Evolutionary conservation across 805 yeast genomes (phyloP).

Genomic region (Candida takata): DNA sequence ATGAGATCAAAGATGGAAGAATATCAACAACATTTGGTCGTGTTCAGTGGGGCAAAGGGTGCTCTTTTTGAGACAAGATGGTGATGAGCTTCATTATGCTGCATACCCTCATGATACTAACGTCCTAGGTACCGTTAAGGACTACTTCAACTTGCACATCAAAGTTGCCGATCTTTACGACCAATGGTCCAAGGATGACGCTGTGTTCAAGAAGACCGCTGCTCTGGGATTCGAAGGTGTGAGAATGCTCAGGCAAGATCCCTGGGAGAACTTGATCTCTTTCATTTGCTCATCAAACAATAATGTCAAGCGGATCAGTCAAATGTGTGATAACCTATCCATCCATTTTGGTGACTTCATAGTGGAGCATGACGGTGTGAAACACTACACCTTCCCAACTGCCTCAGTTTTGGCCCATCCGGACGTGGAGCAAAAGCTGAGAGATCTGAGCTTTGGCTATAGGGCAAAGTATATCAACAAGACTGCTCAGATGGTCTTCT

Average conservation of each 20-base stretch:
- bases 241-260: conserved; percentile 85
- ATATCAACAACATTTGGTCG: conserved; percentile 55
- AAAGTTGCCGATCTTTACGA: conserved; percentile 45
- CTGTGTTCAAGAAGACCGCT: conserved; percentile 34
- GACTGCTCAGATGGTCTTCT: conserved; percentile 50
- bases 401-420: conserved; percentile 42
- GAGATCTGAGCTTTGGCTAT: conserved; percentile 70
- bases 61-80: conserved; percentile 58
- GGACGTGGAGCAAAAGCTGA: conserved; percentile 37
- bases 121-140: conserved; percentile 40
- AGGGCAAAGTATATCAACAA: conserved; percentile 80
- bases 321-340: conserved; percentile 82
- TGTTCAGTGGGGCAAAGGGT: conserved; percentile 55
- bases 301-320: conserved; percentile 86
- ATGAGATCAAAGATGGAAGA: too few species aligned
- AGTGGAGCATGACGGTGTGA: conserved; percentile 42
- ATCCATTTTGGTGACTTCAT: conserved; percentile 59
- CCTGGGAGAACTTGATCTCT: conserved; percentile 90
- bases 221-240: conserved; percentile 51
- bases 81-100: conserved; percentile 43
- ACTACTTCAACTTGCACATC: conserved; percentile 66
- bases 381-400: conserved; percentile 68
- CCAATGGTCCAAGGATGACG: conserved; percentile 57
- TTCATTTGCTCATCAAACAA: conserved; percentile 96
- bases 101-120: conserved; percentile 30